Conservation (phyloP, 2,329 filamentous ascomycete genomes). For the Arachnomyces sp. region DNA sequence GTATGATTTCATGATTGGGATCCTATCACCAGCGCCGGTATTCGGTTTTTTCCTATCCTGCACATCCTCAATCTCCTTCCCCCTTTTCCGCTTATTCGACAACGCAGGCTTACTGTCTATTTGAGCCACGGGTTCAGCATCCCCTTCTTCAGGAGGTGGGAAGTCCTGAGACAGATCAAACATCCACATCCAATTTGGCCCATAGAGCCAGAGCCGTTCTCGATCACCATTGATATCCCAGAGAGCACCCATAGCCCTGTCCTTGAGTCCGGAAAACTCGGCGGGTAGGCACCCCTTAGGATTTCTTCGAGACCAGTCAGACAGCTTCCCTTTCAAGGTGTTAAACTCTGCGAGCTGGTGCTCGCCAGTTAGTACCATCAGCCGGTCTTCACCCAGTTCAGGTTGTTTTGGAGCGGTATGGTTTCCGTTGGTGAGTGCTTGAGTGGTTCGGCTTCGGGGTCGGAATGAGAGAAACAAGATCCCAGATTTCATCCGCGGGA, state of each 20-base stretch:
- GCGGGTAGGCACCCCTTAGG: constrained; percentile 64
- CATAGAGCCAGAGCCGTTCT: constrained; percentile 79
- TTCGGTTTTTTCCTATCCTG: constrained; percentile 27
- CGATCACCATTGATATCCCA: constrained; percentile 59
- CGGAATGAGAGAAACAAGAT: constrained; percentile 62
- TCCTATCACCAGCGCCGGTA: constrained; percentile 49
- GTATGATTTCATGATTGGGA: constrained; percentile 36
- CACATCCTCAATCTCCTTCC: no score
- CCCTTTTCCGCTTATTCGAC: constrained; percentile 33
- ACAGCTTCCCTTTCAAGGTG: constrained; percentile 65
- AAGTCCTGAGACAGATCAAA: constrained; percentile 72
- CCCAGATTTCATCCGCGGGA: constrained; percentile 59
- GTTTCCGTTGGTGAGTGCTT: constrained; percentile 36
- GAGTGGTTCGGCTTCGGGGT: constrained; percentile 27
- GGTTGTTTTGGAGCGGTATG: constrained; percentile 12
- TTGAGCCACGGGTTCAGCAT: constrained; percentile 15
- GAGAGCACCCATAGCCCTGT: constrained; percentile 72
- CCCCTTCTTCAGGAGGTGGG: constrained; percentile 26
- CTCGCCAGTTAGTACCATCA: constrained; percentile 55
- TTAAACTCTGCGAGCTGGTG: constrained; percentile 72
- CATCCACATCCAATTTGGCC: constrained; percentile 82
- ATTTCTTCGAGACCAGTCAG: constrained; percentile 79
- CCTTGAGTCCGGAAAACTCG: constrained; percentile 64
- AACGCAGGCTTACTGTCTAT: constrained; percentile 15
- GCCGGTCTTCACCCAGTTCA: constrained; percentile 39